Evolutionary conservation across 2,329 filamentous ascomycete species (phyloP), one percentile per base, ranked within the genome.

Genomic region (Phyllosticta citriasiana): DNA sequence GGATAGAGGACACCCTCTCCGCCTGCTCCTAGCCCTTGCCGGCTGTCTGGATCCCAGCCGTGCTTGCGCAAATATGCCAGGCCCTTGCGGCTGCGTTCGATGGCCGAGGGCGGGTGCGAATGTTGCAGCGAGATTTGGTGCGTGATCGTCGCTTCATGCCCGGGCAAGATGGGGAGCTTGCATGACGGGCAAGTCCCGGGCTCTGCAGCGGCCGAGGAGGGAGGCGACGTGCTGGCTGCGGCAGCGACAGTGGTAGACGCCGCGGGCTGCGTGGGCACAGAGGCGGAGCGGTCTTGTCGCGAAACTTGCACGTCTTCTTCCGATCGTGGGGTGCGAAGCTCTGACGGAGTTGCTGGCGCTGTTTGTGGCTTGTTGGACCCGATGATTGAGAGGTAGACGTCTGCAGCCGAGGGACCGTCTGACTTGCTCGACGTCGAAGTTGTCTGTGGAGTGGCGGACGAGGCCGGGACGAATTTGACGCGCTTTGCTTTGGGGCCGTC

Each of bases 21-120:
- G 2, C 77, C 75, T 9, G 82, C 82, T 0, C 92, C 92, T 0
- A 97, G 79, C 0, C 92, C 92, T 16, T 77, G 73, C 2, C 90
- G 79, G 27, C 84, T 78, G 72, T 92, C 88, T 0, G 88, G 87
- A 66, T 92, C 86, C 84, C 88, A 92, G 27, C 88, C 88, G 62
- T 88, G 82, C 0, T 82, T 79, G 58, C 83, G 78, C 33, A 92
- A 79, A 27, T 88, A 83, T 4, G 81, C 77, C 6, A 91, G 76
- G 0, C 88, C 88, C 79, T 89, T 88, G 54, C 88, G 81, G 4
- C 79, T 82, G 35, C 88, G 81, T 71, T 91, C 86, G 22, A 91
- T 76, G 14, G 86, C 80, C 0, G 88, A 91, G 0, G 88, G 88
- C 6, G 87, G 87, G 62, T 88, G 84, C 0, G 86, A 87, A 69